Base-by-base conservation (phyloP, 1,284 basidiomycete genomes). In the Athelia psychrophila region DNA sequence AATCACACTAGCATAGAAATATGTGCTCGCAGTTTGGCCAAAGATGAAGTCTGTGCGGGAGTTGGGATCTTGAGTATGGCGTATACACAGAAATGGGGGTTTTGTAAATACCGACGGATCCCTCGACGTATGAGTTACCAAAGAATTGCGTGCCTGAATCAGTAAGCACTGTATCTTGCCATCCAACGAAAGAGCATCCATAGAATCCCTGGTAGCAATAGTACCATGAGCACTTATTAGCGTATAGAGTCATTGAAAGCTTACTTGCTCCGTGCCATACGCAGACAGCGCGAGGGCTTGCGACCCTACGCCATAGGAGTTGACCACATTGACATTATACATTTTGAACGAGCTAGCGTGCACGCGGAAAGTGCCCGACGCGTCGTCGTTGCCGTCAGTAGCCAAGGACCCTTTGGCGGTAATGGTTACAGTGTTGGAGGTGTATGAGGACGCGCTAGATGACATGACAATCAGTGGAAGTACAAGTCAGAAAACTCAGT, bases 11-110 rank as follows among this genome's bases (percentile, higher is more conserved):
- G 38, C 16, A 9, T 42, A 18, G 38, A 42, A 18, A 42, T 42
- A 42, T n/a, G 38, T 42, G n/a, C n/a, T 42, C n/a, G 38, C 38
- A n/a, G 38, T 42, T 42, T 42, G 38, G n/a, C 38, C 38, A 42
- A 42, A 42, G 16, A 42, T 42, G n/a, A 42, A 42, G n/a, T 42
- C 38, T 42, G n/a, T n/a, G 38, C 20, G n/a, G n/a, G n/a, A 42
- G 20, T 42, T 18, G n/a, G 16, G 8, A 42, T 42, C 38, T n/a
- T n/a, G 38, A 42, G 38, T 8, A 16, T 9, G 38, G 38, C n/a
- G n/a, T 8, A 6, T 18, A 5, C n/a, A 16, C 8, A 22, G 38
- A 42, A 42, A 35, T 35, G 10, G n/a, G 10, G 33, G n/a, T 35
- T 10, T 35, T n/a, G n/a, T n/a, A 42, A 6, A 18, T 22, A 42